Evolutionary conservation across 2,329 filamentous ascomycete genomes (phyloP).

Genomic region (Anthostomella pinea): DNA sequence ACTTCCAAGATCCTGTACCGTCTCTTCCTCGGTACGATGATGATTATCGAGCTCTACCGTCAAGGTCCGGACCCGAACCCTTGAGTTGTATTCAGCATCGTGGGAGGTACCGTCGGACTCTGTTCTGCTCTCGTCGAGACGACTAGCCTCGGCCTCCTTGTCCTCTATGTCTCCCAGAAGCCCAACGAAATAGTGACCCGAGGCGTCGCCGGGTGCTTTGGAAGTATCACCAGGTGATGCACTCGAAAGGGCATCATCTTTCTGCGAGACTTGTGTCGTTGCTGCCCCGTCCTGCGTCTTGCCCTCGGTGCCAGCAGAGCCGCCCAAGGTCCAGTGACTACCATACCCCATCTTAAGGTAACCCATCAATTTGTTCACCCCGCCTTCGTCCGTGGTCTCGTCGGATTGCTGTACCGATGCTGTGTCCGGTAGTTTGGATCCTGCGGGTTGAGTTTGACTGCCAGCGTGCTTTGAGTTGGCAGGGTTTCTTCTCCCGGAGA

Average conservation of each 20-base stretch:
- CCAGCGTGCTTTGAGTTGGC: constrained; percentile 5
- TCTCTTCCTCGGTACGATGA: constrained; percentile 42
- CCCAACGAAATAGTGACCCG: constrained; percentile 63
- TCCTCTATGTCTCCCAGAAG: constrained; percentile 63
- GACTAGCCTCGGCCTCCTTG: constrained; percentile 28
- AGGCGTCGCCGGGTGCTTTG: constrained; percentile 16
- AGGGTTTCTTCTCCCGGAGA: constrained; percentile 4
- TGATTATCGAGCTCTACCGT: constrained; percentile 59
- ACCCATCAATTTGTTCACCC: constrained; percentile 55
- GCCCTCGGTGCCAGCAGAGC: constrained; percentile 19
- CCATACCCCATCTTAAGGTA: constrained; percentile 67
- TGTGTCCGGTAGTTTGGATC: constrained; percentile 5
- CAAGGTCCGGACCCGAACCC: constrained; percentile 63
- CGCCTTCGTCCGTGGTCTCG: constrained; percentile 33
- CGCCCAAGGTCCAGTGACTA: constrained; percentile 59
- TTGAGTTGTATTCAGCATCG: constrained; percentile 43
- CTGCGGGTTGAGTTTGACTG: constrained; percentile 5
- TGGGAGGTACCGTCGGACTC: constrained; percentile 28
- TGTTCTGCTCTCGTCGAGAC: constrained; percentile 29
- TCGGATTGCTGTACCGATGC: constrained; percentile 13
- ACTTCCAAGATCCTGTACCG: constrained; percentile 44
- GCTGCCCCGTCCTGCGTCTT: constrained; percentile 3
- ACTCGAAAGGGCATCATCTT: constrained; percentile 4
- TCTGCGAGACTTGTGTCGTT: constrained; percentile 9
- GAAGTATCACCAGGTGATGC: constrained; percentile 3